Evolutionary conservation across 106 monocot species (phyloP).

Genomic region (Chionographis japonica): DNA sequence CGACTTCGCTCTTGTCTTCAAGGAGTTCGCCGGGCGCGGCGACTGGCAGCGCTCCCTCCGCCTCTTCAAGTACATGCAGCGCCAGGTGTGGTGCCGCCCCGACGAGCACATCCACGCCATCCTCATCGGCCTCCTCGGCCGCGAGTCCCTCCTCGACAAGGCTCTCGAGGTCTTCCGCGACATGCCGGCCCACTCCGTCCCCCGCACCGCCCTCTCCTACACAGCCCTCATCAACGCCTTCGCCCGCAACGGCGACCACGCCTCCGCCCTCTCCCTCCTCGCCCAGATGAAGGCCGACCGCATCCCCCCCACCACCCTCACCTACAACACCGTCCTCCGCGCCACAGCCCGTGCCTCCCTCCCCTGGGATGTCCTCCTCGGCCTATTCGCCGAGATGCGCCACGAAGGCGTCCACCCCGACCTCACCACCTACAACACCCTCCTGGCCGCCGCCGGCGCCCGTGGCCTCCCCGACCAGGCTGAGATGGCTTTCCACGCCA

Average conservation of each 20-base stretch:
- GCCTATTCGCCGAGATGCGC: slow-evolving; percentile 89
- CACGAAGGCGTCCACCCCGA: slow-evolving; percentile 83
- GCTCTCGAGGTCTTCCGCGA: slow-evolving; percentile 80
- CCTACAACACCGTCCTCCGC: slow-evolving; percentile 83
- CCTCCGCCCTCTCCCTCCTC: slow-evolving; percentile 45
- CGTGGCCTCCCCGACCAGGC: slow-evolving; percentile 64
- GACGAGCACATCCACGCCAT: slow-evolving; percentile 95
- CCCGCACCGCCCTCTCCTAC: slow-evolving; percentile 71
- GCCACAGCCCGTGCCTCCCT: slow-evolving; percentile 61
- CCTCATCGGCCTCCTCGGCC: slow-evolving; percentile 75
- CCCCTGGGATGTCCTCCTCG: slow-evolving; percentile 59
- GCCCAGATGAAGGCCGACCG: slow-evolving; percentile 67
- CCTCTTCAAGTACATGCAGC: slow-evolving; percentile 98
- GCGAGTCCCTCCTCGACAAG: slow-evolving; percentile 69
- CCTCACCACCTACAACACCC: slow-evolving; percentile 86
- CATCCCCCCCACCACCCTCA: slow-evolving; percentile 60
- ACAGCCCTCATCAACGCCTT: slow-evolving; percentile 83
- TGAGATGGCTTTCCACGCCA: slow-evolving; percentile 69
- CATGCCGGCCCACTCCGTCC: slow-evolving; percentile 51
- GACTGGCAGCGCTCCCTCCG: slow-evolving; percentile 98
- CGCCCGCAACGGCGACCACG: slow-evolving; percentile 65
- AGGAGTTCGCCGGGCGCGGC: slow-evolving; percentile 76
- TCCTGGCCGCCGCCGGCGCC: slow-evolving; percentile 68
- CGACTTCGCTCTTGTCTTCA: slow-evolving; percentile 87
- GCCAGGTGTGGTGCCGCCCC: slow-evolving; percentile 93